Percentiles rank a stretch among this genome's conserved stretches.
Evolutionary conservation across 2,329 filamentous ascomycete genomes (phyloP).

Genomic region (Trichothecium roseum): DNA sequence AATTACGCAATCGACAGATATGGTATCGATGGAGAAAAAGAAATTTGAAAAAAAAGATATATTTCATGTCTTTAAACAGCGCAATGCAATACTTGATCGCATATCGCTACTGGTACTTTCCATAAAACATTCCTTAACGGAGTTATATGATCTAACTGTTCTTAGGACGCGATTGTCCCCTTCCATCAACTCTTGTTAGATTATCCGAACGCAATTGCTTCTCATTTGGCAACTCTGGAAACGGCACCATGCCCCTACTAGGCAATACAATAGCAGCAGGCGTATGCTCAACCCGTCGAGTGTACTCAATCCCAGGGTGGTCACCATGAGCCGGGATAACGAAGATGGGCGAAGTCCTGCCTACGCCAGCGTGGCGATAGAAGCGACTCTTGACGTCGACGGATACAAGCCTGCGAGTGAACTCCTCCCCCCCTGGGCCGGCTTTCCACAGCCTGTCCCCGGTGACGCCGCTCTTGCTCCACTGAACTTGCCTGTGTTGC

Average conservation of each 20-base stretch:
- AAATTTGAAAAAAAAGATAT: no score
- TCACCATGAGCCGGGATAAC: conserved; percentile 35
- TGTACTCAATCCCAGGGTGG: conserved; percentile 33
- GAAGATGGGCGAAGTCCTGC: conserved; percentile 35
- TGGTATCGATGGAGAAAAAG: no score
- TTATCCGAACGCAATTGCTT: conserved; percentile 1
- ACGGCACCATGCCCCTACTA: no score
- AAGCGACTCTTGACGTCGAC: conserved; percentile 41
- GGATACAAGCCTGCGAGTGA: conserved; percentile 33
- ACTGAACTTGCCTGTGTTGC: conserved; percentile 21
- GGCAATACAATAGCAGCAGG: no score
- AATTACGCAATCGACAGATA: no score
- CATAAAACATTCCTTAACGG: no score
- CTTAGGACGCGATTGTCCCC: no score
- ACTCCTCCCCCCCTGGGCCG: conserved; percentile 16
- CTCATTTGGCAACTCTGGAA: conserved; percentile 12
- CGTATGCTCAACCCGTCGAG: conserved; percentile 24
- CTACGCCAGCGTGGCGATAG: conserved; percentile 36
- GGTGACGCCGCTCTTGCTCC: conserved; percentile 24
- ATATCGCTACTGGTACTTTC: no score
- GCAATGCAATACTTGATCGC: no score
- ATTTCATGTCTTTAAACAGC: no score
- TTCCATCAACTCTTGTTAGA: no score
- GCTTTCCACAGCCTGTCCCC: conserved; percentile 26
- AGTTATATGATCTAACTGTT: no score